Evolutionary conservation across 2,329 filamentous ascomycete species (phyloP), one percentile per base, ranked within the genome.

Genomic region (Aspergillus pseudoviridinutans): DNA sequence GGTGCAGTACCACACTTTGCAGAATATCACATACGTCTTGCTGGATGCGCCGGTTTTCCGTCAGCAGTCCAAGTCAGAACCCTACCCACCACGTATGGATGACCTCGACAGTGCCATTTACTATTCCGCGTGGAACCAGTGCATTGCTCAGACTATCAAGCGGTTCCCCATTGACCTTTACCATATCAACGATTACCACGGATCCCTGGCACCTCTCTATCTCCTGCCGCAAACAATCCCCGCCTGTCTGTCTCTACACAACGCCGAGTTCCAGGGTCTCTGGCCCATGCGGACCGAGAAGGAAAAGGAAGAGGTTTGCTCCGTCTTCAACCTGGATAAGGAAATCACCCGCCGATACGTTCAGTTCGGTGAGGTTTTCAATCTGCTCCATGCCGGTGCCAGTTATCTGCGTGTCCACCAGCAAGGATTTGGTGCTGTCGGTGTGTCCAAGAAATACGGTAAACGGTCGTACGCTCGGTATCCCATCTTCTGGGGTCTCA

Each of bases 111-210:
- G 81, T 61, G 86, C 86, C 9, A 83, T 89, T 50, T 87, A 87
- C 71, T 88, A 88, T 67, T 87, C 84, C 1, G 85, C 84, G 3
- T 89, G 86, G 86, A 89, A 89, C 61, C 83, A 85, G 69, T 89
- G 86, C 67, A 87, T 89, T 64, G 84, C 86, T 5, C 80, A 86
- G 62, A 75, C 84, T 1, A 82, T 87, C 62, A 80, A 80, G 56
- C 81, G 86, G 17, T 89, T 88, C 68, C 79, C 82, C 0, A 76
- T 86, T 58, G 83, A 87, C 63, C 68, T 87, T 14, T 87, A 87
- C 68, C 85, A 87, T 66, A 84, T 87, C 69, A 87, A 87, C 70
- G 85, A 86, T 65, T 87, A 87, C 66, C 84, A 87, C 61, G 85
- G 84, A 53, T 82, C 84, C 3, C 71, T 85, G 10, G 86, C 86